These are phyloP conservation scores for Amaranthus cruentus DNA, from an alignment of 148 eudicot genomes.

Conservation along the genomic window DNA sequence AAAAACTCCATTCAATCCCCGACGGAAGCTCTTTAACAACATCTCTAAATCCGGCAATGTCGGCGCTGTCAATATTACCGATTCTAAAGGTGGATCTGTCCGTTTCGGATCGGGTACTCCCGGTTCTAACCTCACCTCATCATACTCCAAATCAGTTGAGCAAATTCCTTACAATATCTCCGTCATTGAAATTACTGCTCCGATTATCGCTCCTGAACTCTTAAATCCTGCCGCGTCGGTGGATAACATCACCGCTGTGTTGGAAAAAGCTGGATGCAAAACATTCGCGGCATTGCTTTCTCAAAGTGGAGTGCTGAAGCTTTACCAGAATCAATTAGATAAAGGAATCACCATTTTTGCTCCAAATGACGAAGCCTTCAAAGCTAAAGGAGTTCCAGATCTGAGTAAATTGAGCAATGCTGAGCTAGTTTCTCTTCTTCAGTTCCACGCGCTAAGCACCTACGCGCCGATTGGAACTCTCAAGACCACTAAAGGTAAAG, in stretches of 20 bases:
- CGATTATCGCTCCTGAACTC: slow-evolving; percentile 34
- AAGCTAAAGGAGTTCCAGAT: slow-evolving; percentile 50
- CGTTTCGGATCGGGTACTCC: slow-evolving; percentile 52
- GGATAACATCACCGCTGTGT: slow-evolving; percentile 37
- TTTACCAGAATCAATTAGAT: slow-evolving; percentile 34
- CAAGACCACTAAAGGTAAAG: slow-evolving; percentile 34
- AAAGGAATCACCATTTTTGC: slow-evolving; percentile 75
- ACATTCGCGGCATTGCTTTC: slow-evolving; percentile 36
- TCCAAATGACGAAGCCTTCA: slow-evolving; percentile 71
- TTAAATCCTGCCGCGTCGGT: slow-evolving; percentile 25
- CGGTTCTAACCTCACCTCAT: slow-evolving; percentile 40
- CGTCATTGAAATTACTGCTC: slow-evolving; percentile 41
- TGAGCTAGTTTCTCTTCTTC: slow-evolving; percentile 54
- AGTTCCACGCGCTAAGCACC: slow-evolving; percentile 54
- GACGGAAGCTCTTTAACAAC: slow-evolving; percentile 44
- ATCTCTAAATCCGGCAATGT: slow-evolving; percentile 31
- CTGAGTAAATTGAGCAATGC: slow-evolving; percentile 46
- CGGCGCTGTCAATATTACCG: slow-evolving; percentile 64
- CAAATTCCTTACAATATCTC: slow-evolving; percentile 50
- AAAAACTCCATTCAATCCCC: slow-evolving; percentile 47
- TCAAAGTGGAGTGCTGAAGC: slow-evolving; percentile 40
- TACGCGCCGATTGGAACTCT: slow-evolving; percentile 62
- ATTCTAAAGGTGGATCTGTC: slow-evolving; percentile 47
- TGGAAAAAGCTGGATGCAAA: slow-evolving; percentile 54
- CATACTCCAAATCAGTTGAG: slow-evolving; percentile 40